A percentile compares a stretch with the other conserved stretches of the same genome.
phyloP scores from a whole-genome alignment of 495 filamentous ascomycete genomes.

The Aspergillus steynii region DNA sequence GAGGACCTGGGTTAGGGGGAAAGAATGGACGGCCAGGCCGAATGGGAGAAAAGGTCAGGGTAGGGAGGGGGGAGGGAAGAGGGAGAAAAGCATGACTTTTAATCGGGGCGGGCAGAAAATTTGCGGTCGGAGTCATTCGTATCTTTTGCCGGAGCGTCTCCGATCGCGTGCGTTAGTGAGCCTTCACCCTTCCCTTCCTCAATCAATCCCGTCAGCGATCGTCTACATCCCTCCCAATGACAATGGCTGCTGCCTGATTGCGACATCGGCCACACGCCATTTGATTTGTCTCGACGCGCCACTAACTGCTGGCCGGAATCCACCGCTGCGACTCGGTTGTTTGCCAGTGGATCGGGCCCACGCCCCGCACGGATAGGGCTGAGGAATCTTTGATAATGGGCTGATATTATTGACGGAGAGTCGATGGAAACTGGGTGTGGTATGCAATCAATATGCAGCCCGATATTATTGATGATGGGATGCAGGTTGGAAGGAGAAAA shows the following conservation, averaged over 20 bases:
- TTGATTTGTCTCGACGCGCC: neutral
- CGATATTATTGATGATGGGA: neutral
- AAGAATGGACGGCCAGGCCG: neutral
- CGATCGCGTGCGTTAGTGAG: slow-evolving; percentile 9
- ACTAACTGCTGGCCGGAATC: neutral
- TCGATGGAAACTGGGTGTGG: neutral
- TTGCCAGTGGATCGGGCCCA: slow-evolving; percentile 11
- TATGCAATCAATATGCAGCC: neutral
- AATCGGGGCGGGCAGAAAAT: slow-evolving; percentile 5
- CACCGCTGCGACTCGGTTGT: neutral
- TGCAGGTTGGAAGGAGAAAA: neutral
- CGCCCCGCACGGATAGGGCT: slow-evolving; percentile 20
- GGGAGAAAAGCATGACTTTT: neutral
- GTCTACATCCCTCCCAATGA: slow-evolving; percentile 2
- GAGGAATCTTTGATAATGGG: neutral
- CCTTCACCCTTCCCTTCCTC: neutral
- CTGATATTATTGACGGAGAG: neutral
- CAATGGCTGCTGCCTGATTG: slow-evolving; percentile 4
- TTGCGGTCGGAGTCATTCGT: slow-evolving; percentile 7
- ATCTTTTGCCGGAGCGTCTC: slow-evolving; percentile 9
- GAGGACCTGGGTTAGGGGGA: neutral
- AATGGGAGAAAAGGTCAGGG: neutral
- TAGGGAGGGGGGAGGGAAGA: neutral
- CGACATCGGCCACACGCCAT: neutral
- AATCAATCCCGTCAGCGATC: neutral